A percentile compares a stretch with the other conserved stretches of the same genome.
phyloP scores from a whole-genome alignment of 2,329 filamentous ascomycete species.

The Aspergillus ustus region DNA sequence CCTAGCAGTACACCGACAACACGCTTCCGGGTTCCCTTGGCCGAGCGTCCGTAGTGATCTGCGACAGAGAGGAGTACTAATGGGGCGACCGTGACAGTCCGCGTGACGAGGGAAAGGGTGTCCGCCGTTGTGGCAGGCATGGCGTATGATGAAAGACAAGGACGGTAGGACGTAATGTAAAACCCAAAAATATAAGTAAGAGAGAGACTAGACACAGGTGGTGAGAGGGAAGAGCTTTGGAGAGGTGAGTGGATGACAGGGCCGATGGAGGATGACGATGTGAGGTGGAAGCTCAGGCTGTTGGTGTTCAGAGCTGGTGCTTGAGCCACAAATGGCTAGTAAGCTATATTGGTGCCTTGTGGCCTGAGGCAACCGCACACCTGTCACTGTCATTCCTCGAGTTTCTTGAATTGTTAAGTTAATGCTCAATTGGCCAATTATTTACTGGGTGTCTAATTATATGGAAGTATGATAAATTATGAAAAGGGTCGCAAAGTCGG shows the following conservation, averaged over 20 bases:
- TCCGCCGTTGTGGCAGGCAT: constrained; percentile 98
- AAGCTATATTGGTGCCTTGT: constrained; percentile 10
- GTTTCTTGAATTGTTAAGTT: background rate
- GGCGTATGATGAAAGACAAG: constrained; percentile 39
- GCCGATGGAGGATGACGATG: constrained; percentile 19
- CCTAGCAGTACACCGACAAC: constrained; percentile 94
- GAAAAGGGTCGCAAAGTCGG: background rate
- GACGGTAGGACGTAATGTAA: background rate
- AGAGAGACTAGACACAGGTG: background rate
- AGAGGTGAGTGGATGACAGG: constrained; percentile 5
- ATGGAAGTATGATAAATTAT: background rate
- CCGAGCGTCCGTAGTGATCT: constrained; percentile 96
- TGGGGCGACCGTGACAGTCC: constrained; percentile 95
- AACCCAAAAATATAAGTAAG: background rate
- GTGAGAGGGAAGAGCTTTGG: constrained; percentile 1
- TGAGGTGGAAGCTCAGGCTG: constrained; percentile 14
- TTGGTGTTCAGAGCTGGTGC: constrained; percentile 16
- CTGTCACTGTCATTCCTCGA: background rate
- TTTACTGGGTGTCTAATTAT: background rate
- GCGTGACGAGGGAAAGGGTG: constrained; percentile 90
- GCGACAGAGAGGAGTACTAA: constrained; percentile 96
- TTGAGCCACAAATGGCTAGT: constrained; percentile 23
- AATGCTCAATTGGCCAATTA: background rate
- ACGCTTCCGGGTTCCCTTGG: constrained; percentile 83
- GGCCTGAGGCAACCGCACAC: constrained; percentile 21